These are phyloP conservation scores for Plantago major DNA, from an alignment of 257 asterid species.

Conservation along the genomic window DNA sequence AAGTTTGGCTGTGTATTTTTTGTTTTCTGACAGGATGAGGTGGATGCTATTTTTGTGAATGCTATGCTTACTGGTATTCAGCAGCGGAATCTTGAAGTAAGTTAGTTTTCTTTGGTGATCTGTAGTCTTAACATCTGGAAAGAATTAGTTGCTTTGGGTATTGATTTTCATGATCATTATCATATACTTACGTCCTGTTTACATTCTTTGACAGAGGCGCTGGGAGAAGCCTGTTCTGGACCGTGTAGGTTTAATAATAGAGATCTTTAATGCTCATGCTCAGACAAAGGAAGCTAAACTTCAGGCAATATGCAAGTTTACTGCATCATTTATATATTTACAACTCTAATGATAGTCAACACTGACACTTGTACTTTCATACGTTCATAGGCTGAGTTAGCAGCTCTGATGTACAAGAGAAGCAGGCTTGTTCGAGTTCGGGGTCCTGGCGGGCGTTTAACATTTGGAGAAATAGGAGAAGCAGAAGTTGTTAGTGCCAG, in stretches of 20 bases:
- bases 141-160: conserved; percentile 2
- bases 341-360: conserved; percentile 2
- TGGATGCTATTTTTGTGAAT: conserved; percentile 91
- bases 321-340: conserved; percentile 16
- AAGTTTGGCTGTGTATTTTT: background rate
- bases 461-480: conserved; percentile 83
- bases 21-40: conserved; percentile 43
- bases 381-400: conserved; percentile 77
- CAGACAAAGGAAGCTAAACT: conserved; percentile 96
- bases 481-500: conserved; percentile 96
- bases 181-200: conserved; percentile 17
- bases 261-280: conserved; percentile 97
- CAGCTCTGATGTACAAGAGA: conserved; percentile 91
- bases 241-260: conserved; percentile 88
- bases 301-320: conserved; percentile 47
- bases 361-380: conserved; percentile 1
- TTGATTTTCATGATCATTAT: background rate
- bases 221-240: conserved; percentile 95
- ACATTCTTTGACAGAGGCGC: conserved; percentile 37
- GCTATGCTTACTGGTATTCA: conserved; percentile 76
- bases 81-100: conserved; percentile 88
- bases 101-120: conserved; percentile 23
- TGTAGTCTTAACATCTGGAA: conserved; percentile 7
- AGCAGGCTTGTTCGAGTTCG: conserved; percentile 93
- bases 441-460: conserved; percentile 71